phyloP scores from a whole-genome alignment of 225 moss, liverwort and hornwort species.

The Sphagnum tenellum region DNA sequence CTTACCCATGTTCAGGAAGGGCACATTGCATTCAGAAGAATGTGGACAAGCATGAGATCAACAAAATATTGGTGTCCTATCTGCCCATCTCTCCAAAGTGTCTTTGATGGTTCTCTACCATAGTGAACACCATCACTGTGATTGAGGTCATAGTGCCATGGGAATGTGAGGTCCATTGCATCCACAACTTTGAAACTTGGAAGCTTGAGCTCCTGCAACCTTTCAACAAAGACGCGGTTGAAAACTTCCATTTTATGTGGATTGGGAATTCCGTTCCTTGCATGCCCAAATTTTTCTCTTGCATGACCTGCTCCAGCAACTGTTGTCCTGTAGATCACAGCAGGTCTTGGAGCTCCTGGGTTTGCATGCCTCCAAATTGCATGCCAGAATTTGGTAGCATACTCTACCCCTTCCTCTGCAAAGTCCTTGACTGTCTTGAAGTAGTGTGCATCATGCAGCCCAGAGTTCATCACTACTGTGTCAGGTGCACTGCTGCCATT shows the following conservation, averaged over 20 bases:
- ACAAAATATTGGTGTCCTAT: conserved; percentile 54
- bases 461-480: conserved; percentile 66
- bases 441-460: conserved; percentile 57
- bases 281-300: conserved; percentile 21
- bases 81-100: conserved; percentile 29
- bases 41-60: conserved; percentile 51
- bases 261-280: conserved; percentile 45
- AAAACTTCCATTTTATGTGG: conserved; percentile 52
- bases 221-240: conserved; percentile 44
- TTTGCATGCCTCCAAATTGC: conserved; percentile 19
- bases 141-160: conserved; percentile 49
- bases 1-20: conserved; percentile 10
- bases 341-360: conserved; percentile 4
- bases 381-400: conserved; percentile 42
- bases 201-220: conserved; percentile 17
- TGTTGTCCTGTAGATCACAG: conserved; percentile 33
- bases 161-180: conserved; percentile 52
- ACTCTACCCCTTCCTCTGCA: conserved; percentile 38
- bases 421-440: conserved; percentile 17
- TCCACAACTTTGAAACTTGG: conserved; percentile 33
- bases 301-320: conserved; percentile 32
- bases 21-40: conserved; percentile 40
- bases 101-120: conserved; percentile 35
- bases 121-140: conserved; percentile 51
- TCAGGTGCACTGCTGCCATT: conserved; percentile 27